Evolutionary conservation across 2,329 filamentous ascomycete species (phyloP).

Genomic region (Metarhizium robertsii): DNA sequence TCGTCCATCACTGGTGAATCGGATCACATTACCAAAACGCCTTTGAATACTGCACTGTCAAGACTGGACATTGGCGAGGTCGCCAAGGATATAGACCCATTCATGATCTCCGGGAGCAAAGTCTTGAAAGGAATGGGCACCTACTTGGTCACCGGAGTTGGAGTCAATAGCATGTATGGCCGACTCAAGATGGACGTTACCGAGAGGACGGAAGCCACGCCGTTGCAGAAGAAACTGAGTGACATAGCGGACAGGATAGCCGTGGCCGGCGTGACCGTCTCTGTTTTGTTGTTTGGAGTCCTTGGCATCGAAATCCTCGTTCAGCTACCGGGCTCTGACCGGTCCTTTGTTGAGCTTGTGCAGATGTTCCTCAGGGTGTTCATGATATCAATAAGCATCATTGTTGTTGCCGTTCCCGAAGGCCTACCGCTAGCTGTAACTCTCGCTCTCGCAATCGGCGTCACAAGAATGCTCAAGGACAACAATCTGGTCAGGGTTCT

Average conservation of each 20-base stretch:
- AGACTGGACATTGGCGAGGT: background rate
- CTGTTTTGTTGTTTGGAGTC: slow-evolving; percentile 64
- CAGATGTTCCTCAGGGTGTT: slow-evolving; percentile 52
- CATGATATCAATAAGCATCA: slow-evolving; percentile 55
- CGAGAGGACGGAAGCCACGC: slow-evolving; percentile 42
- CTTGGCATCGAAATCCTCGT: slow-evolving; percentile 71
- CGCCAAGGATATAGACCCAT: slow-evolving; percentile 47
- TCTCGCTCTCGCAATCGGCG: slow-evolving; percentile 58
- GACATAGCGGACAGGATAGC: slow-evolving; percentile 23
- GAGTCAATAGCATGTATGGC: slow-evolving; percentile 43
- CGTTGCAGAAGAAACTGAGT: slow-evolving; percentile 44
- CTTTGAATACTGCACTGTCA: slow-evolving; percentile 29
- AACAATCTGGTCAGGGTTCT: slow-evolving; percentile 61
- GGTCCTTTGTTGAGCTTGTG: slow-evolving; percentile 44
- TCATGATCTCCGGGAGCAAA: slow-evolving; percentile 49
- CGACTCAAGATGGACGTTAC: slow-evolving; percentile 46
- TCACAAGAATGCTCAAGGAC: slow-evolving; percentile 59
- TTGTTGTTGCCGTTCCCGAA: slow-evolving; percentile 60
- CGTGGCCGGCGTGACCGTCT: slow-evolving; percentile 49
- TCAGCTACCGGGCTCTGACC: slow-evolving; percentile 41
- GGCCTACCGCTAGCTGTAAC: slow-evolving; percentile 59
- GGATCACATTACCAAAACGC: slow-evolving; percentile 59
- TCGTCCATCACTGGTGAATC: slow-evolving; percentile 67
- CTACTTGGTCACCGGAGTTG: slow-evolving; percentile 45
- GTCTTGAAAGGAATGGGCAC: slow-evolving; percentile 38